Evolutionary conservation across 352 stramenopile species (phyloP).

Genomic region (Phytophthora melonis): DNA sequence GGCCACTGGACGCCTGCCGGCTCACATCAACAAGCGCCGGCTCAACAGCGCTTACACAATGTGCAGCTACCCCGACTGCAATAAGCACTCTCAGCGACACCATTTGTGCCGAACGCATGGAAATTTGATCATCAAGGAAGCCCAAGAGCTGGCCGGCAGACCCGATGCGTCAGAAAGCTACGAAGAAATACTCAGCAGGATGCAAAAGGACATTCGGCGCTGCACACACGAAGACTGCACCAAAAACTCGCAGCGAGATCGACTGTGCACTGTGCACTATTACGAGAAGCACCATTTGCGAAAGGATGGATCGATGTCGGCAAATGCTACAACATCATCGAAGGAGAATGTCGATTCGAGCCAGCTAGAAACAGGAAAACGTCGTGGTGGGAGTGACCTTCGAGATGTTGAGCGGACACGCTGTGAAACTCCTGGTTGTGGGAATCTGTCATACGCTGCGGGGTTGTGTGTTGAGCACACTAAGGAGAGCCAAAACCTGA

Average conservation of each 20-base stretch:
- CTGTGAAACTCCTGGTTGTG: slow-evolving; percentile 47
- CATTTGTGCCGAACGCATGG: slow-evolving; percentile 89
- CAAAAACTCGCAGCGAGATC: slow-evolving; percentile 89
- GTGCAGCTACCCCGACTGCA: slow-evolving; percentile 86
- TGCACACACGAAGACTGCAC: slow-evolving; percentile 83
- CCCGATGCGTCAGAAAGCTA: slow-evolving; percentile 58
- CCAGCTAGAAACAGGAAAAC: slow-evolving; percentile 6
- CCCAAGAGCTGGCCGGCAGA: slow-evolving; percentile 65
- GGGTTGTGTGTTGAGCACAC: slow-evolving; percentile 64
- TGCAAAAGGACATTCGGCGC: slow-evolving; percentile 83
- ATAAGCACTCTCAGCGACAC: slow-evolving; percentile 87
- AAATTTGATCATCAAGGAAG: slow-evolving; percentile 83
- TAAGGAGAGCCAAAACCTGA: slow-evolving; percentile 44
- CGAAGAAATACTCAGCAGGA: slow-evolving; percentile 70
- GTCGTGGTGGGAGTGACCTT: slow-evolving; percentile 27
- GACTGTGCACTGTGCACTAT: slow-evolving; percentile 86
- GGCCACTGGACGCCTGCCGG: slow-evolving; percentile 75
- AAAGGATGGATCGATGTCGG: slow-evolving; percentile 22
- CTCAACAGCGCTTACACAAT: slow-evolving; percentile 91
- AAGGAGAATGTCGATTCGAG: slow-evolving; percentile 19
- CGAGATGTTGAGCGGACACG: slow-evolving; percentile 43
- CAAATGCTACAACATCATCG: neutral
- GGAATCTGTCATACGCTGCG: slow-evolving; percentile 52
- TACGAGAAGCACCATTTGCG: slow-evolving; percentile 74
- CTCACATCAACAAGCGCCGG: slow-evolving; percentile 85